Base-by-base conservation (phyloP, 2,329 filamentous ascomycete species). In the Ophiostoma sp. region DNA sequence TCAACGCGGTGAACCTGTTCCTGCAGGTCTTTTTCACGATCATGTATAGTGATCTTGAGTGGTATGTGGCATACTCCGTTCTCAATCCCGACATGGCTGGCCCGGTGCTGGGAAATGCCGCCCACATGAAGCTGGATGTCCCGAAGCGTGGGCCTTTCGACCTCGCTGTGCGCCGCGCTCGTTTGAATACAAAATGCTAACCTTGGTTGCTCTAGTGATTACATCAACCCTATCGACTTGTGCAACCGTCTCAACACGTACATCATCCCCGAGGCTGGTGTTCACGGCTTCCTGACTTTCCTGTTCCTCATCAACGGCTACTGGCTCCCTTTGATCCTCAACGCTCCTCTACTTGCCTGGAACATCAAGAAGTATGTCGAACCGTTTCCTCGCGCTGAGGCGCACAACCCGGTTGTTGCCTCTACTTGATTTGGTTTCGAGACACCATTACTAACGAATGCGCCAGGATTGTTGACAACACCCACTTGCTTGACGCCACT, bases 191-290 rank as follows among this genome's bases (percentile, higher is more conserved):
- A 44, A 44, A 6, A 44, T 69, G 75, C 76, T 78, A 76, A 79
- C 66, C n/a, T 27, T 27, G 27, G 27, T 27, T 27, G 27, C 9
- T n/a, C 16, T 64, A 97, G 93, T 83, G 95, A 99, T 83, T 99
- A 99, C 82, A 99, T 99, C 83, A 99, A 99, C 84, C 95, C 95
- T 63, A 99, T 99, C 83, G 95, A 99, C 76, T 93, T 99, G 73
- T 99, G 95, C 90, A 99, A 99, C 89, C 93, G 95, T 76, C 90
- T 99, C 75, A 99, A 99, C 86, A 96, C 94, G 79, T 99, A 99
- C 84, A 99, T 99, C 79, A 89, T 99, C 76, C 95, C 95, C 77
- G 96, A 99, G 86, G 95, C 95, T 76, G 94, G 92, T 73, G 94
- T 99, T 72, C 96, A 99, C 79, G 94, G 90, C 73, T 95, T 98